Base-by-base conservation (phyloP, 139 green algal species). In the Volvox africanus region DNA sequence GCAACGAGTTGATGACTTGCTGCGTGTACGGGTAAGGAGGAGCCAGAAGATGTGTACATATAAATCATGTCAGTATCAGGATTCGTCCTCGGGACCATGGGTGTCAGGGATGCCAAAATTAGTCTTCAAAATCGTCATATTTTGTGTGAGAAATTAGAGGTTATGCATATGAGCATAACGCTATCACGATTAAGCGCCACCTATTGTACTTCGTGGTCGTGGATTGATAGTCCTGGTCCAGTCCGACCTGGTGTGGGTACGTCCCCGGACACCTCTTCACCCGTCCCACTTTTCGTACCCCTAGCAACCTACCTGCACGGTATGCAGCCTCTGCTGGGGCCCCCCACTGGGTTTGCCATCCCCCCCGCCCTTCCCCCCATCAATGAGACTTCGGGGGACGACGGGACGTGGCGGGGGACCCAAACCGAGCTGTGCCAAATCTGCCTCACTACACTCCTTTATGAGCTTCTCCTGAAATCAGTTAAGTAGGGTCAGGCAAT, bases 1-100 rank as follows among this genome's bases (percentile, higher is more conserved):
- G 82, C n/a, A 96, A 69, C 76, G 50, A 68, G 37, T 81, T 92
- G 67, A 97, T 96, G 44, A 95, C 88, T 0, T 61, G 80, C 94
- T 96, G 95, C 81, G 35, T 32, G 36, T 61, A 26, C 17, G 80
- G 26, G 80, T 18, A 24, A 0, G 26, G 13, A 30, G 26, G 28
- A 44, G 13, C 14, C n/a, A n/a, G n/a, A n/a, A n/a, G n/a, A n/a
- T n/a, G n/a, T n/a, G n/a, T n/a, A n/a, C n/a, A n/a, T n/a, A n/a
- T n/a, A n/a, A n/a, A n/a, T n/a, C n/a, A n/a, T n/a, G n/a, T n/a
- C n/a, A n/a, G n/a, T n/a, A n/a, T n/a, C n/a, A n/a, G n/a, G n/a
- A n/a, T n/a, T n/a, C n/a, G n/a, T n/a, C n/a, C n/a, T n/a, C n/a
- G n/a, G n/a, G n/a, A n/a, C n/a, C n/a, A n/a, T n/a, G n/a, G n/a